Percentiles rank a stretch among this genome's conserved stretches.
Conservation (phyloP, 2,329 filamentous ascomycete species). For the Xylaria sp. region DNA sequence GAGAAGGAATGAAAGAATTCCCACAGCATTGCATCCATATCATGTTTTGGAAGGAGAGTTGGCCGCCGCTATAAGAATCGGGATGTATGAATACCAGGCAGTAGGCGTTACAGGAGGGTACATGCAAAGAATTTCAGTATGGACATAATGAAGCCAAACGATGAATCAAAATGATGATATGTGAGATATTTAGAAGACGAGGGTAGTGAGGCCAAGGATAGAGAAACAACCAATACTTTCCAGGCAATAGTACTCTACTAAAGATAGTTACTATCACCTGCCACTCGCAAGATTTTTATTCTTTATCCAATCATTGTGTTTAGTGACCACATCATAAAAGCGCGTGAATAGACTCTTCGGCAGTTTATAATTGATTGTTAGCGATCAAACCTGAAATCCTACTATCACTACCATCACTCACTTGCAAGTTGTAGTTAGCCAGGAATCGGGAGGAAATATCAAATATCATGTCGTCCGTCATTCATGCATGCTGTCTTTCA, state of each 20-base stretch:
- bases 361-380: background rate
- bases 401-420: background rate
- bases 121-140: slow-evolving; percentile 10
- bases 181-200: background rate
- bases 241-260: background rate
- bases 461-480: slow-evolving; percentile 51
- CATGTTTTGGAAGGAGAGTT: background rate
- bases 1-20: slow-evolving; percentile 17
- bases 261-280: background rate
- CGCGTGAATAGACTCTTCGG: background rate
- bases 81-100: slow-evolving; percentile 16
- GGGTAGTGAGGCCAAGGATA: background rate
- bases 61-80: background rate
- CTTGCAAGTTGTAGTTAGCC: background rate
- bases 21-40: background rate
- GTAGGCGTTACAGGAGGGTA: slow-evolving; percentile 22
- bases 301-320: background rate
- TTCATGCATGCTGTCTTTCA: slow-evolving; percentile 49
- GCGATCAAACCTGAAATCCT: background rate
- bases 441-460: background rate
- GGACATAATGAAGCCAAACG: slow-evolving; percentile 13
- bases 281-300: background rate
- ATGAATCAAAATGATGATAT: slow-evolving; percentile 18
- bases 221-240: background rate
- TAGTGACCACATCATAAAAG: background rate